Evolutionary conservation across 1,284 basidiomycete genomes (phyloP).

Genomic region (Naganishia cerealis): DNA sequence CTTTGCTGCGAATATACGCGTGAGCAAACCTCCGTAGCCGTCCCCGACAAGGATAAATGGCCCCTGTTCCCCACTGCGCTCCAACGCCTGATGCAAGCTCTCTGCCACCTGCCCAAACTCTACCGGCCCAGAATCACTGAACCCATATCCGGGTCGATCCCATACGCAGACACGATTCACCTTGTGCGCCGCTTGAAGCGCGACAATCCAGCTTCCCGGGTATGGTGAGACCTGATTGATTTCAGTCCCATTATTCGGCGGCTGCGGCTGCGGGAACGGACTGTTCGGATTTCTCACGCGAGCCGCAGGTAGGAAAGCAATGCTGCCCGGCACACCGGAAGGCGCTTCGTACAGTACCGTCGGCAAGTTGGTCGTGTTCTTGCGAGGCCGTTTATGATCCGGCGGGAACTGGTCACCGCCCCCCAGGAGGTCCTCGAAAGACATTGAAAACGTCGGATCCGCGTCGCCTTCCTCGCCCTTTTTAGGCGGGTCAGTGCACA

Average conservation of each 20-base stretch:
- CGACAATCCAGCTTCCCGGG: conserved; percentile 48
- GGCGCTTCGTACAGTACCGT: conserved; percentile 48
- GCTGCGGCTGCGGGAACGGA: conserved; percentile 39
- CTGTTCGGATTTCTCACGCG: conserved; percentile 48
- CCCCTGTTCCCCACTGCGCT: conserved; percentile 37
- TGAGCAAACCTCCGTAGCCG: conserved; percentile 49
- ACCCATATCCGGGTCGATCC: conserved; percentile 52
- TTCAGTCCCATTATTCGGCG: conserved; percentile 38
- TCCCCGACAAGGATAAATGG: conserved; percentile 46
- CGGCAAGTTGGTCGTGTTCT: conserved; percentile 38
- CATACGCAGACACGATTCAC: conserved; percentile 48
- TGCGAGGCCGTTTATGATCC: conserved; percentile 31
- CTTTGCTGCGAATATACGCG: conserved; percentile 45
- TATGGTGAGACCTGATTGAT: conserved; percentile 31
- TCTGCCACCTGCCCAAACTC: conserved; percentile 46
- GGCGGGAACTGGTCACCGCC: conserved; percentile 31
- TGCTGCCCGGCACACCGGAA: conserved; percentile 48
- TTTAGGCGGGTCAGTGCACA: conserved; percentile 41
- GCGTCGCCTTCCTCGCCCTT: conserved; percentile 14
- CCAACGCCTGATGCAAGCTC: conserved; percentile 41
- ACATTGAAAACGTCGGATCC: conserved; percentile 32
- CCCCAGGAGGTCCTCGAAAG: neutral
- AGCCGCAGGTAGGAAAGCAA: conserved; percentile 43
- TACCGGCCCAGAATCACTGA: conserved; percentile 44
- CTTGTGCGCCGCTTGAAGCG: conserved; percentile 43